Evolutionary conservation across 2,329 filamentous ascomycete genomes (phyloP).

Genomic region (Xylariomycetidae sp.): DNA sequence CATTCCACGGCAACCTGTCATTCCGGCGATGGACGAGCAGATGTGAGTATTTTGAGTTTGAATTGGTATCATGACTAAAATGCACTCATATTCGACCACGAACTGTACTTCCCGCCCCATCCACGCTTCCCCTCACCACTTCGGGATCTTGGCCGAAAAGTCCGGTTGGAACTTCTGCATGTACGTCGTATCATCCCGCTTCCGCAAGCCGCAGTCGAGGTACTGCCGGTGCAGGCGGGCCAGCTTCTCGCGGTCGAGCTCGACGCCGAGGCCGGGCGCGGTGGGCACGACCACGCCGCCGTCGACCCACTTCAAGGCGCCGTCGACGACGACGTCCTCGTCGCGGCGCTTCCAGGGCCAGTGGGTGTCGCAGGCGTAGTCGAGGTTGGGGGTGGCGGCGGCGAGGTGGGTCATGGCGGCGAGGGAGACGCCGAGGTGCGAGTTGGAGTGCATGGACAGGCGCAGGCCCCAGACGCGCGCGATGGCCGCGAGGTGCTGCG

Average conservation of each 20-base stretch:
- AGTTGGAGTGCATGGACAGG: constrained; percentile 38
- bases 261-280: constrained; percentile 29
- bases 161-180: constrained; percentile 30
- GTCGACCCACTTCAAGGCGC: constrained; percentile 30
- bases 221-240: constrained; percentile 32
- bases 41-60: too few species aligned
- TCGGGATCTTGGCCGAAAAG: constrained; percentile 29
- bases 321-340: constrained; percentile 34
- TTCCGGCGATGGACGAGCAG: too few species aligned
- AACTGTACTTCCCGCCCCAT: too few species aligned
- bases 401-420: constrained; percentile 38
- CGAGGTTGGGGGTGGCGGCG: constrained; percentile 33
- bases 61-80: too few species aligned
- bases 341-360: constrained; percentile 39
- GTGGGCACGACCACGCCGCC: constrained; percentile 31
- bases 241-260: constrained; percentile 31
- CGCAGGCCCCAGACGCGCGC: constrained; percentile 34
- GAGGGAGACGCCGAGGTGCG: constrained; percentile 35
- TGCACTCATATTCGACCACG: too few species aligned
- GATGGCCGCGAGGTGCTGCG: constrained; percentile 32
- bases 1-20: too few species aligned
- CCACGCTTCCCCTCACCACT: too few species aligned
- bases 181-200: constrained; percentile 32
- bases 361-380: constrained; percentile 37
- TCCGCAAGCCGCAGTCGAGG: constrained; percentile 30